These are phyloP conservation scores for Lobosporangium transversale DNA, from an alignment of 192 early-diverging fungal genomes.

Conservation along the genomic window DNA sequence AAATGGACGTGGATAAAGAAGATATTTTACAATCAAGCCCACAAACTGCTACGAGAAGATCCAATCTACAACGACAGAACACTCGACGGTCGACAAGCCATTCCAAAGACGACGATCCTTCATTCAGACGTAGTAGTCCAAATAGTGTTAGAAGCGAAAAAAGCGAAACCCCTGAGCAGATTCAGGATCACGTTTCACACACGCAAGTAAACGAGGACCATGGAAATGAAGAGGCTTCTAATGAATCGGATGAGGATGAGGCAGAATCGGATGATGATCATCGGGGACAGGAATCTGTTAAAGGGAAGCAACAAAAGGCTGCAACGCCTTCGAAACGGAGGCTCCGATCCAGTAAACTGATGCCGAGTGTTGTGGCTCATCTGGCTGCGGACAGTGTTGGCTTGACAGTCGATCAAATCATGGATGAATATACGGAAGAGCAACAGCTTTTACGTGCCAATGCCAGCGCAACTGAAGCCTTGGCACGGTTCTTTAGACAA, in stretches of 20 bases:
- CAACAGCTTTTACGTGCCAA: conserved; percentile 32
- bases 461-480: conserved; percentile 30
- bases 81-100: not conserved
- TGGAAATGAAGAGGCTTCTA: conserved; percentile 18
- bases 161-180: conserved; percentile 11
- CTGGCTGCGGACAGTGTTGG: conserved; percentile 19
- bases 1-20: conserved; percentile 19
- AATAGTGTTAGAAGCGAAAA: conserved; percentile 7
- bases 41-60: not conserved
- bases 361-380: conserved; percentile 14
- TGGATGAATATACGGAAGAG: conserved; percentile 25
- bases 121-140: not conserved
- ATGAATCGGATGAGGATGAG: conserved; percentile 19
- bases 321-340: conserved; percentile 14
- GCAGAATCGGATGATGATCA: conserved; percentile 27
- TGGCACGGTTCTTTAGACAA: conserved; percentile 30
- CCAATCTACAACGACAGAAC: not conserved
- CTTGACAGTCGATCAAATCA: conserved; percentile 12
- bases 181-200: not conserved
- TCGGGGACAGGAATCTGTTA: conserved; percentile 5
- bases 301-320: conserved; percentile 8
- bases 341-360: conserved; percentile 34
- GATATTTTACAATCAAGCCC: not conserved
- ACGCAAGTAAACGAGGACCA: conserved; percentile 19
- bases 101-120: not conserved